Conservation (phyloP, 2,329 filamentous ascomycete species). For the Bipolaris victoriae region DNA sequence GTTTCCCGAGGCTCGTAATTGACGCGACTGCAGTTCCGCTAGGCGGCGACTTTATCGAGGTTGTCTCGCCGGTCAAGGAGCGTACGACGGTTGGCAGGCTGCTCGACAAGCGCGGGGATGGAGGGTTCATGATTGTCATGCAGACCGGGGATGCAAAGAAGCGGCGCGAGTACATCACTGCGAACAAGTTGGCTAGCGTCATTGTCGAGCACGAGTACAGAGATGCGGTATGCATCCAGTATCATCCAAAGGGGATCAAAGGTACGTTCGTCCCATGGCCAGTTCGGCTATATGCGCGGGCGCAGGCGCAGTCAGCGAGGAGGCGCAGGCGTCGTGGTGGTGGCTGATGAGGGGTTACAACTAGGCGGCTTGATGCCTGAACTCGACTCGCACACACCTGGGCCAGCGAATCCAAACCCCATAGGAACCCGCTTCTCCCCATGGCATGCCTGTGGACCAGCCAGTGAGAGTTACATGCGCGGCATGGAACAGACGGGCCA, state of each 20-base stretch:
- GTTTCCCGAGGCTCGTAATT: neutral
- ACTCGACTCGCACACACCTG: constrained; percentile 50
- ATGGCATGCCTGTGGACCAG: constrained; percentile 54
- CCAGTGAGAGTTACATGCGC: constrained; percentile 44
- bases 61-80: constrained; percentile 48
- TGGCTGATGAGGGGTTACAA: constrained; percentile 1
- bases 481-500: constrained; percentile 48
- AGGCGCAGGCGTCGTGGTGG: neutral
- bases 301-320: neutral
- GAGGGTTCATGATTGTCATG: constrained; percentile 59
- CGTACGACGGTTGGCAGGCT: constrained; percentile 52
- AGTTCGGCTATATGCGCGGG: neutral
- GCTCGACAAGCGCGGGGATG: constrained; percentile 52
- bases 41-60: constrained; percentile 54
- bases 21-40: constrained; percentile 44
- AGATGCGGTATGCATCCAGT: constrained; percentile 50
- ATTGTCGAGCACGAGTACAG: constrained; percentile 47
- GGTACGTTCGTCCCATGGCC: constrained; percentile 23
- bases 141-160: constrained; percentile 51
- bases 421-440: constrained; percentile 50
- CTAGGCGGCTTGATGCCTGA: constrained; percentile 54
- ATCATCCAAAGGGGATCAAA: constrained; percentile 54
- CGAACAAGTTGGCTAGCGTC: constrained; percentile 44
- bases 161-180: constrained; percentile 48
- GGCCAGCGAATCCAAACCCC: constrained; percentile 46